Base-by-base conservation (phyloP, 768 basidiomycete genomes). In the Boletus pseudo-olivaceus region DNA sequence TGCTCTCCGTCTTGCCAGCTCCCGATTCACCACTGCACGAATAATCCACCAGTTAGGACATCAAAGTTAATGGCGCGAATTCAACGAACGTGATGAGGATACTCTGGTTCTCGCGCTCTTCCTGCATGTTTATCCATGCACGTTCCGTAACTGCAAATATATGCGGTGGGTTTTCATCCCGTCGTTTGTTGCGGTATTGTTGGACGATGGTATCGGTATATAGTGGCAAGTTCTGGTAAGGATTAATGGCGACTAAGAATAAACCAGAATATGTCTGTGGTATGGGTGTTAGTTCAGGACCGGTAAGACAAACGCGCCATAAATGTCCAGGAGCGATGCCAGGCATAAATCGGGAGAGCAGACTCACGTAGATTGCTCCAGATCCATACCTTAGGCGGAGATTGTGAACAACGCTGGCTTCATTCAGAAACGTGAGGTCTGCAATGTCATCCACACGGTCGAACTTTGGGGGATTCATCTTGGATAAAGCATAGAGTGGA, bases 381-480 rank as follows among this genome's bases (percentile, higher is more conserved):
- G 89, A 89, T 47, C 88, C 89, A 72, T 94, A 98, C 71, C 97
- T 81, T 62, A 92, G 75, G 54, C 93, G 83, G 29, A 98, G 83
- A 73, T 98, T 98, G 68, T 98, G 93, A n/a, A 98, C 95, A 41
- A 99, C 97, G 62, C 91, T 93, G 11, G 97, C 95, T 78, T 99
- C 97, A 69, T 98, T 98, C 54, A 98, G 77, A 75, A 93, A 97
- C 0, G 97, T 98, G 57, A 99, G 79, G 74, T 98, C 95, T 39
- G 97, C 97, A 59, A 98, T 98, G 70, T 99, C 97, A 60, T 94
- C 93, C 5, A 95, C 95, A 32, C 93, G 83, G 75, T 98, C 95
- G 70, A 98, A 99, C 73, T 98, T 97, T 42, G 95, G 95, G 26
- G 95, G 95, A 66, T 98, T 98, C 94, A 96, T 96, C 77, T 95